A percentile compares a stretch with the other conserved stretches of the same genome.
These are phyloP conservation scores for Alternaria sp. DNA, from an alignment of 2,329 filamentous ascomycete species.

Conservation along the genomic window DNA sequence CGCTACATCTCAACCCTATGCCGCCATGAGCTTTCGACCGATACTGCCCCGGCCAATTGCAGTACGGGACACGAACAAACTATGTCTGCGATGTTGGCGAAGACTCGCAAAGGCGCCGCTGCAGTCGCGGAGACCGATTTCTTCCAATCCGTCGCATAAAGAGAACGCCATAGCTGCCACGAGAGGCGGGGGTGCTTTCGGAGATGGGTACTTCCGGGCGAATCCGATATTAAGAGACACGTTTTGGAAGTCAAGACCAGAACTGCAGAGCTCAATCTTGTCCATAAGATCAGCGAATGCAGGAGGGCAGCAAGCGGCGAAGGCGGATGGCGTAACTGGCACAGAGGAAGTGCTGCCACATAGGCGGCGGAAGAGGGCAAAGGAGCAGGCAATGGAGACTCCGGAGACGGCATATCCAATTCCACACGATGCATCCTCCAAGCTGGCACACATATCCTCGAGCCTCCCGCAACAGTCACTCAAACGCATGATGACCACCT, in stretches of 20 bases:
- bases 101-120: slow-evolving; percentile 33
- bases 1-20: slow-evolving; percentile 21
- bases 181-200: slow-evolving; percentile 43
- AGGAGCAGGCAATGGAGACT: slow-evolving; percentile 29
- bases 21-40: slow-evolving; percentile 50
- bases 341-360: slow-evolving; percentile 46
- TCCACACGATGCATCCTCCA: slow-evolving; percentile 68
- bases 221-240: slow-evolving; percentile 47
- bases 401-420: slow-evolving; percentile 46
- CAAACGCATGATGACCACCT: slow-evolving; percentile 76
- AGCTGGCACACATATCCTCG: slow-evolving; percentile 65
- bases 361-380: slow-evolving; percentile 43
- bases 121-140: slow-evolving; percentile 39
- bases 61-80: slow-evolving; percentile 36
- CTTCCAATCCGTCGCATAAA: slow-evolving; percentile 34
- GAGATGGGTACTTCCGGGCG: slow-evolving; percentile 51
- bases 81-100: slow-evolving; percentile 48
- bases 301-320: slow-evolving; percentile 15
- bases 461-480: slow-evolving; percentile 64
- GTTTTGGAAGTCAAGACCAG: slow-evolving; percentile 38
- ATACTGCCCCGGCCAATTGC: slow-evolving; percentile 41
- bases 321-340: slow-evolving; percentile 16
- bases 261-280: slow-evolving; percentile 43
- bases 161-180: slow-evolving; percentile 41
- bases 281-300: slow-evolving; percentile 15